These are phyloP conservation scores for Candida mattraensis DNA, from an alignment of 805 yeast species.

Conservation along the genomic window DNA sequence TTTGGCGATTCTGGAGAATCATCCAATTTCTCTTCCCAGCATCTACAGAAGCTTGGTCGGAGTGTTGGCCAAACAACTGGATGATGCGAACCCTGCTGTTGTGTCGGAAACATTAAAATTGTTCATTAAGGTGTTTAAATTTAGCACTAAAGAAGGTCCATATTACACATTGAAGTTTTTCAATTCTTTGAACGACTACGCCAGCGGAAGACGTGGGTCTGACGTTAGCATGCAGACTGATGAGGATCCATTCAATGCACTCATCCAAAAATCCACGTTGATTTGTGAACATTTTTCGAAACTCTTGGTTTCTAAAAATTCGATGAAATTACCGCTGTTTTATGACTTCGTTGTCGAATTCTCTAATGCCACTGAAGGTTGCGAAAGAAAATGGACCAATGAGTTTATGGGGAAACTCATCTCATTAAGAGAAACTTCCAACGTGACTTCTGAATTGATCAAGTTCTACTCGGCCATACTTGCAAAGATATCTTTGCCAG, in stretches of 20 bases:
- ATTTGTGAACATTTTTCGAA: constrained; percentile 22
- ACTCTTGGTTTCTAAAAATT: constrained; percentile 16
- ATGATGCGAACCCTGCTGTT: constrained; percentile 50
- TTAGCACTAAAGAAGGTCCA: constrained; percentile 30
- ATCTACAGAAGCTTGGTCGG: constrained; percentile 36
- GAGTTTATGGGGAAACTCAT: constrained; percentile 17
- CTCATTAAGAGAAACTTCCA: constrained; percentile 20
- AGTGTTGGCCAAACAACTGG: constrained; percentile 35
- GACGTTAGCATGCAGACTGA: constrained; percentile 40
- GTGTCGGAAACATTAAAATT: constrained; percentile 49
- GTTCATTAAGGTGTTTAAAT: constrained; percentile 40
- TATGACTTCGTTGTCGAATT: constrained; percentile 28
- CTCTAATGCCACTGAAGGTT: constrained; percentile 28
- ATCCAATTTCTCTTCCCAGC: constrained; percentile 37
- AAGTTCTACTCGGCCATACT: constrained; percentile 38
- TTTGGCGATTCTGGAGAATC: constrained; percentile 36
- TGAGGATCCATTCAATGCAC: constrained; percentile 29
- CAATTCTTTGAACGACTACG: constrained; percentile 22
- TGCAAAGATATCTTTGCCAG: constrained; percentile 31
- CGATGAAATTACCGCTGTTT: constrained; percentile 20
- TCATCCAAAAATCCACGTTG: constrained; percentile 10
- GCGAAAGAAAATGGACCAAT: constrained; percentile 23
- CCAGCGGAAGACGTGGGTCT: constrained; percentile 32
- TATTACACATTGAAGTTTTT: constrained; percentile 32
- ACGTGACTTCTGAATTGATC: constrained; percentile 33